Evolutionary conservation across 805 yeast species (phyloP).

Genomic region (Ogataea nakhonphanomensis): DNA sequence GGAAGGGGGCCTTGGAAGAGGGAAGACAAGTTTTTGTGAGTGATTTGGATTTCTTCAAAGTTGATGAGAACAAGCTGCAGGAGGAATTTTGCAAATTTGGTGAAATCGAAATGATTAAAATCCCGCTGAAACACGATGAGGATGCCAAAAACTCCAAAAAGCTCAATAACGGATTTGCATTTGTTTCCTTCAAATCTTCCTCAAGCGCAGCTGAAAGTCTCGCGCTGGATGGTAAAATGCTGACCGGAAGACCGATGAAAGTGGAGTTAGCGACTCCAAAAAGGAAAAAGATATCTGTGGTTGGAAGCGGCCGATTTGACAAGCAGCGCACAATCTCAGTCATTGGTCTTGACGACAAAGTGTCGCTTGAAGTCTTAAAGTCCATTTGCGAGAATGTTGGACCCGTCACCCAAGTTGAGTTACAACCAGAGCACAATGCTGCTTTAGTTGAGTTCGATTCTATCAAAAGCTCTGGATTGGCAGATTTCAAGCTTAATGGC

Average conservation of each 20-base stretch:
- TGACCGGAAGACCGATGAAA: slow-evolving; percentile 46
- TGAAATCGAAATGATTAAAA: slow-evolving; percentile 44
- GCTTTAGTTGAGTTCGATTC: slow-evolving; percentile 49
- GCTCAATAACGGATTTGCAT: slow-evolving; percentile 63
- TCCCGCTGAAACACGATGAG: slow-evolving; percentile 41
- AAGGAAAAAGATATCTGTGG: slow-evolving; percentile 5
- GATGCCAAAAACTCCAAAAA: slow-evolving; percentile 23
- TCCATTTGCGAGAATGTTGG: slow-evolving; percentile 33
- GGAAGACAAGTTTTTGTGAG: slow-evolving; percentile 56
- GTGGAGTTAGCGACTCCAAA: slow-evolving; percentile 44
- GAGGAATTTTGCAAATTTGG: slow-evolving; percentile 50
- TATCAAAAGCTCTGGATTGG: slow-evolving; percentile 48
- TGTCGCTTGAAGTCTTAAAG: slow-evolving; percentile 35
- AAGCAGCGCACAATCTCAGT: slow-evolving; percentile 23
- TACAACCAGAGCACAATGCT: slow-evolving; percentile 43
- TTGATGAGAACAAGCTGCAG: slow-evolving; percentile 37
- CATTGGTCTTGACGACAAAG: slow-evolving; percentile 34
- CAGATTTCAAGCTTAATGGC: slow-evolving; percentile 42
- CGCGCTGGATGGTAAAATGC: slow-evolving; percentile 34
- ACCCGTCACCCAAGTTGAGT: slow-evolving; percentile 39
- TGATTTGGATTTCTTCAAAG: slow-evolving; percentile 46
- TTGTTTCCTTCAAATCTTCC: slow-evolving; percentile 44
- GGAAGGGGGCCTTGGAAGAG: slow-evolving; percentile 47
- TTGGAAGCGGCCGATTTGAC: slow-evolving; percentile 6
- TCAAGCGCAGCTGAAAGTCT: slow-evolving; percentile 49